Evolutionary conservation across 345 rosid genomes (phyloP).

Genomic region (Brassica cretica): DNA sequence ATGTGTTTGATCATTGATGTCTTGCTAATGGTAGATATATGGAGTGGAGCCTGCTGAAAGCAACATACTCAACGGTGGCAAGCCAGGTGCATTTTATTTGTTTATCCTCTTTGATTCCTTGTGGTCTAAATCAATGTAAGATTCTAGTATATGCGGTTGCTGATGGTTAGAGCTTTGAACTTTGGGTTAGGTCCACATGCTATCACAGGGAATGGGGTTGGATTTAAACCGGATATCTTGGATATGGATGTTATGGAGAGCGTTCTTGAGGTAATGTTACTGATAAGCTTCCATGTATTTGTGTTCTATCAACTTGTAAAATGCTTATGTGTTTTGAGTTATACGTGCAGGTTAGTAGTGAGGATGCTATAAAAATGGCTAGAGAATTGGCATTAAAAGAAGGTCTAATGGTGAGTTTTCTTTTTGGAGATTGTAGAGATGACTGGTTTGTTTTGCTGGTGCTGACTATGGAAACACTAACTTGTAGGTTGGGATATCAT

Average conservation of each 20-base stretch:
- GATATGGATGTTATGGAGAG: conserved; percentile 95
- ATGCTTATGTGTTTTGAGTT: conserved; percentile 2
- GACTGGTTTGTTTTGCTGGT: neutral
- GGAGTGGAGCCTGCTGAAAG: conserved; percentile 99
- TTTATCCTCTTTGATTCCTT: neutral
- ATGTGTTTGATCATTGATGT: conserved; percentile 7
- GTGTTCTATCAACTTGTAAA: neutral
- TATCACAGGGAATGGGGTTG: conserved; percentile 95
- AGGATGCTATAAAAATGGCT: conserved; percentile 92
- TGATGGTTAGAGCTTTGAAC: conserved; percentile 16
- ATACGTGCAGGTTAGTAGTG: conserved; percentile 72
- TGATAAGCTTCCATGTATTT: neutral
- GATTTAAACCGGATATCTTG: conserved; percentile 92
- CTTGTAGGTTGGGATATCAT: conserved; percentile 89
- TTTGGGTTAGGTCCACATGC: conserved; percentile 78
- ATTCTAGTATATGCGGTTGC: neutral
- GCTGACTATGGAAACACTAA: conserved; percentile 5
- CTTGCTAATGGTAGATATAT: conserved; percentile 57
- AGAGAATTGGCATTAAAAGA: conserved; percentile 89
- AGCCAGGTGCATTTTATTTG: conserved; percentile 56
- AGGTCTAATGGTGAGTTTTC: conserved; percentile 78
- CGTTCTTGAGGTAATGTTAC: conserved; percentile 67
- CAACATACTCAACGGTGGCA: conserved; percentile 88
- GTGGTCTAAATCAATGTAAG: neutral
- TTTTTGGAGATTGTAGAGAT: neutral